Conservation (phyloP, 2,329 filamentous ascomycete species). For the Paecilomyces variotii region DNA sequence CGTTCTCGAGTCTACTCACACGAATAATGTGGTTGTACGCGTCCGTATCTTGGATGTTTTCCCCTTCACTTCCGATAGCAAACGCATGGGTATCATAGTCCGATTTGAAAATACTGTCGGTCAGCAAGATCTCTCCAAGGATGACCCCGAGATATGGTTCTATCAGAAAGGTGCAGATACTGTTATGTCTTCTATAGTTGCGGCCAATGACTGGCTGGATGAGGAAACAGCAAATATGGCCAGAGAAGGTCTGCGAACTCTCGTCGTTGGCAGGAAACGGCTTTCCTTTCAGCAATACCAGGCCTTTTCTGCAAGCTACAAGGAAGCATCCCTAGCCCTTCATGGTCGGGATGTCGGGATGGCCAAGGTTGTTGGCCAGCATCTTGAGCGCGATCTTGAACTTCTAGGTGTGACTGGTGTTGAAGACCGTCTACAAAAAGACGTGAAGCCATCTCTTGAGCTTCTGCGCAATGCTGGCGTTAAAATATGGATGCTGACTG, state of each 20-base stretch:
- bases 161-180: slow-evolving; percentile 98
- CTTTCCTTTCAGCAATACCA: slow-evolving; percentile 71
- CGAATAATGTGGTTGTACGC: slow-evolving; percentile 65
- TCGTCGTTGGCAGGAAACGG: slow-evolving; percentile 89
- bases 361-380: slow-evolving; percentile 68
- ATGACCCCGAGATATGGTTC: slow-evolving; percentile 84
- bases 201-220: slow-evolving; percentile 95
- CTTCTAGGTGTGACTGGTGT: slow-evolving; percentile 95
- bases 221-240: slow-evolving; percentile 99
- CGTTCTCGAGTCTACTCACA: slow-evolving; percentile 67
- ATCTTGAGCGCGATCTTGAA: slow-evolving; percentile 82
- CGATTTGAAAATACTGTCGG: slow-evolving; percentile 62
- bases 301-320: slow-evolving; percentile 67
- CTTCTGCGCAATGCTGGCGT: slow-evolving; percentile 93
- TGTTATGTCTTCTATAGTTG: slow-evolving; percentile 94
- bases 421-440: slow-evolving; percentile 90
- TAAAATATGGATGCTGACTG: slow-evolving; percentile 99
- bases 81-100: slow-evolving; percentile 95
- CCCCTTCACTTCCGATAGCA: slow-evolving; percentile 95
- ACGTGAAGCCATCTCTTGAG: slow-evolving; percentile 92
- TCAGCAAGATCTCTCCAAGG: slow-evolving; percentile 41
- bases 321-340: slow-evolving; percentile 72
- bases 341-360: slow-evolving; percentile 73
- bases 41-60: slow-evolving; percentile 91
- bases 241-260: slow-evolving; percentile 82